Base-by-base conservation (phyloP, 140 eudicot species). In the Bidens hawaiensis region DNA sequence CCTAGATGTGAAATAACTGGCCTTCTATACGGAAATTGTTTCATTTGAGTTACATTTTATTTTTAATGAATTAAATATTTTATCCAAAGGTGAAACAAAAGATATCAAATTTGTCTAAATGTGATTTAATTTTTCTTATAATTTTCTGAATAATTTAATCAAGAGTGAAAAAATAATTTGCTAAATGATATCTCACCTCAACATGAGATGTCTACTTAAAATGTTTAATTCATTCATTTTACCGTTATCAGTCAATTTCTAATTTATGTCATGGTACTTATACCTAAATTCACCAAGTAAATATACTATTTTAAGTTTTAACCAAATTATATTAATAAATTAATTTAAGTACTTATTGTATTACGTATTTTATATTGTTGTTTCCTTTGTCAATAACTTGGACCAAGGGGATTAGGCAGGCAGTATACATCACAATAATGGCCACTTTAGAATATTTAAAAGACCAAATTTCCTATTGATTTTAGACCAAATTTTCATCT, bases 321-420 rank as follows among this genome's bases (percentile, higher is more conserved):
- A n/a, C n/a, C n/a, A n/a, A n/a, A n/a, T n/a, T n/a, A n/a, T 31
- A 31, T 36, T 9, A 9, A 36, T n/a, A 8, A 3, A 36, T 8
- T 36, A 38, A 38, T 38, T 38, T 7, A 9, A 36, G n/a, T n/a
- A 36, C 13, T 48, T 19, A 48, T 26, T 22, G 31, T 36, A 12
- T 4, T 6, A 55, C 19, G 4, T 41, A 54, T 40, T 31, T 60
- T 72, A 31, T 22, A 74, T 36, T 31, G 47, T 66, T 70, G 85
- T 71, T 67, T 50, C 72, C 81, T 65, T 67, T 48, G 78, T 60
- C 72, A 64, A 53, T 36, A 58, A 70, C 80, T 65, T 42, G 60
- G 45, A 57, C 18, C 8, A n/a, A 30, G 68, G 62, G 75, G 42
- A 62, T 78, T 73, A 72, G 71, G 78, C 65, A 59, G 31, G 27